These are phyloP conservation scores for Penicillium sp. DNA, from an alignment of 2,329 filamentous ascomycete genomes.

Conservation along the genomic window DNA sequence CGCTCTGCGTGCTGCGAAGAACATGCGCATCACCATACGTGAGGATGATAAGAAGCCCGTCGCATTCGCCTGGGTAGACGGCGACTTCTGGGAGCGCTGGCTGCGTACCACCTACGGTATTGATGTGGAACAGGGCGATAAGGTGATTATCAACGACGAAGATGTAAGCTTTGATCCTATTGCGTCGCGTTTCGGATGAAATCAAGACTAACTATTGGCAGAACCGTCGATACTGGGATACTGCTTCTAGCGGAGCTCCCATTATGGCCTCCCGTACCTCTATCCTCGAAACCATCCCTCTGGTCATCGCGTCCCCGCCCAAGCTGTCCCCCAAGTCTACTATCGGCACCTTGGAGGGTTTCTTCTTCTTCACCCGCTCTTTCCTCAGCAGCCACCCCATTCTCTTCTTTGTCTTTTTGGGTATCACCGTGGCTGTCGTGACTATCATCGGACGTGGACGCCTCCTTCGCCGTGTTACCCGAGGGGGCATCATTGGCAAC, in stretches of 20 bases:
- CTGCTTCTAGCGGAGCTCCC: slow-evolving; percentile 81
- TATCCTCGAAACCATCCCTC: slow-evolving; percentile 76
- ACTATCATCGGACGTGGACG: slow-evolving; percentile 38
- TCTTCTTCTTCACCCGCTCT: slow-evolving; percentile 49
- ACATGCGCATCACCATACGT: slow-evolving; percentile 87
- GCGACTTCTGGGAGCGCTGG: slow-evolving; percentile 97
- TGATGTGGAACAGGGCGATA: slow-evolving; percentile 80
- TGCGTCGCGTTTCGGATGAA: neutral
- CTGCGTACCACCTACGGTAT: slow-evolving; percentile 93
- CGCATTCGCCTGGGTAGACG: slow-evolving; percentile 95
- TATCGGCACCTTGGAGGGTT: slow-evolving; percentile 48
- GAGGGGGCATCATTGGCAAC: slow-evolving; percentile 41
- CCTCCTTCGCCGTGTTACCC: slow-evolving; percentile 29
- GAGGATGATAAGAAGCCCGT: slow-evolving; percentile 85
- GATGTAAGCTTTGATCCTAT: slow-evolving; percentile 66
- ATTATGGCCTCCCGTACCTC: slow-evolving; percentile 88
- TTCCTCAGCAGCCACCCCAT: slow-evolving; percentile 48
- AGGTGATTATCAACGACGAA: slow-evolving; percentile 95
- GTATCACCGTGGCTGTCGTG: slow-evolving; percentile 36
- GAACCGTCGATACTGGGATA: slow-evolving; percentile 95
- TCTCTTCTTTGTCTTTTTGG: slow-evolving; percentile 43
- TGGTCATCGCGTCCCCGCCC: slow-evolving; percentile 51
- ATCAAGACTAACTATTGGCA: slow-evolving; percentile 42
- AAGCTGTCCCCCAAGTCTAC: slow-evolving; percentile 54
- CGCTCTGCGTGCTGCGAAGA: slow-evolving; percentile 82